A percentile compares a stretch with the other conserved stretches of the same genome.
These are phyloP conservation scores for Fistulinella prunicolor DNA, from an alignment of 768 basidiomycete species.

Conservation along the genomic window DNA sequence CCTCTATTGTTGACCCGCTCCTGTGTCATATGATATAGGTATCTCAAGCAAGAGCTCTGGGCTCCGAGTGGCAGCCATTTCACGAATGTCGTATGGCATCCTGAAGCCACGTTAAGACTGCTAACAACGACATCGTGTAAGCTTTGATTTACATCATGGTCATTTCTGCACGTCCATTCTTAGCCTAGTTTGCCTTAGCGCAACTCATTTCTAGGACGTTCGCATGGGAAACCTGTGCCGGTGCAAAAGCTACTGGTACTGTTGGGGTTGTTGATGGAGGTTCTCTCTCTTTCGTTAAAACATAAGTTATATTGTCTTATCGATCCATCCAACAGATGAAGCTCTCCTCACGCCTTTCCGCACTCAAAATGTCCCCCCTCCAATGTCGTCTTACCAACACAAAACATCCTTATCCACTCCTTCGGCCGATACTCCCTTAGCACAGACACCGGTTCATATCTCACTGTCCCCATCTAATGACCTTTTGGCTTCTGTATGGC, in stretches of 20 bases:
- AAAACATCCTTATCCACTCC: slow-evolving; percentile 19
- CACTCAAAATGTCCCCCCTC: slow-evolving; percentile 95
- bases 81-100: slow-evolving; percentile 82
- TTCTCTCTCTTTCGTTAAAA: slow-evolving; percentile 37
- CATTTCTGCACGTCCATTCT: not conserved
- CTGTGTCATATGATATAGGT: slow-evolving; percentile 46
- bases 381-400: slow-evolving; percentile 75
- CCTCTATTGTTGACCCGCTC: slow-evolving; percentile 5
- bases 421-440: not conserved
- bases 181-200: slow-evolving; percentile 32
- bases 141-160: slow-evolving; percentile 19
- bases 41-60: slow-evolving; percentile 86
- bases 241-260: slow-evolving; percentile 77
- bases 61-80: slow-evolving; percentile 56
- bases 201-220: slow-evolving; percentile 60
- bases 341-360: slow-evolving; percentile 91
- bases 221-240: slow-evolving; percentile 75
- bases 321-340: slow-evolving; percentile 44
- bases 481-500: slow-evolving; percentile 64
- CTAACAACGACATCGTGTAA: slow-evolving; percentile 66
- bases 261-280: slow-evolving; percentile 90
- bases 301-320: slow-evolving; percentile 1
- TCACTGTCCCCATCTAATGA: slow-evolving; percentile 60
- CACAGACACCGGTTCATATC: slow-evolving; percentile 56
- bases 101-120: slow-evolving; percentile 67